Base-by-base conservation (phyloP, 768 basidiomycete species). In the Rhizopogon vulgaris region DNA sequence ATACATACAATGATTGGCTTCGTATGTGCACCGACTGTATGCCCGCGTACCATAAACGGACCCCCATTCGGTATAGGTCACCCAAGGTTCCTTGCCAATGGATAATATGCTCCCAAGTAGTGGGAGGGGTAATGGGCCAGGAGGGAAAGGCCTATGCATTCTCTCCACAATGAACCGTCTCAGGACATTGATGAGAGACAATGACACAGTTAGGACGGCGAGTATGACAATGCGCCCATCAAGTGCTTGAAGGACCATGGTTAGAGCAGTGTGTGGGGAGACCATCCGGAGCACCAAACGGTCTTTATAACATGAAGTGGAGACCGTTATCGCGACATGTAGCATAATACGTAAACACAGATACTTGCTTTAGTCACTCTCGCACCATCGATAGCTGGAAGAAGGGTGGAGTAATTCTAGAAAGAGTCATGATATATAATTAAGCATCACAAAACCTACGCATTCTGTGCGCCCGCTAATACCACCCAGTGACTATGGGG, bases 81-180 rank as follows among this genome's bases (percentile, higher is more conserved):
- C 15, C 28, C 37, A 53, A 4, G 52, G 37, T 34, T 49, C 32
- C 22, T 49, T 41, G 22, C 50, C 6, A 4, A 50, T 38, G 14
- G 52, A 49, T 22, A 53, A n/a, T 7, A 41, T 1, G 6, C 32
- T 53, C 4, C 52, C 52, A 8, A 53, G 7, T 7, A 53, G 28
- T 27, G 52, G 52, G 30, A 53, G 47, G 3, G 14, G 7, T 11
- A 11, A n/a, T 17, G 52, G 52, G 17, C 52, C 52, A 3, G 52
- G 52, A 36, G 39, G 52, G 24, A 53, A 30, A 0, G 39, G 40
- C 28, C 28, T 30, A 30, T 14, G 17, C 11, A 7, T 27, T 18
- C 28, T 2, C 9, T 30, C 28, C 17, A 12, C 0, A 12, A 17
- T 18, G 11, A 43, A 18, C 17, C 42, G 11, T 17, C 11, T 12